These are phyloP conservation scores for Rosellinia necatrix DNA, from an alignment of 2,329 filamentous ascomycete genomes.

Conservation along the genomic window DNA sequence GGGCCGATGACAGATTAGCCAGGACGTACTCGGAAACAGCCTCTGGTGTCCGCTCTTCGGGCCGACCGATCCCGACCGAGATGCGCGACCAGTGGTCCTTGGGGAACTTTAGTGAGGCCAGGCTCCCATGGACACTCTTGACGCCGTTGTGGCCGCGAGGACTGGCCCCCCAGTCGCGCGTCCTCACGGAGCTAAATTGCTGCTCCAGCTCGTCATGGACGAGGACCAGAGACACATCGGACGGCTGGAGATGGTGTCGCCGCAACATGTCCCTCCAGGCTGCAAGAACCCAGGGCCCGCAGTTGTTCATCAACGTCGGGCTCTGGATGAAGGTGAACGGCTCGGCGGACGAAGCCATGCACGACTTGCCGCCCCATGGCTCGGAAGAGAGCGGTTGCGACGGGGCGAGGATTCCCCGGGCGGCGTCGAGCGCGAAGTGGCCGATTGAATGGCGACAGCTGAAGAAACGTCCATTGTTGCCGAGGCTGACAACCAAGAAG, in stretches of 20 bases:
- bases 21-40: constrained; percentile 81
- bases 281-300: constrained; percentile 70
- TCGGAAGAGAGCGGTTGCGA: constrained; percentile 56
- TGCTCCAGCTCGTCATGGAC: constrained; percentile 89
- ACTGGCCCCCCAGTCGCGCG: constrained; percentile 67
- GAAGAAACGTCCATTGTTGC: constrained; percentile 78
- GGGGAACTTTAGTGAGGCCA: constrained; percentile 50
- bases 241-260: constrained; percentile 38
- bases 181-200: constrained; percentile 67
- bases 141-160: constrained; percentile 76
- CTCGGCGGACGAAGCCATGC: constrained; percentile 51
- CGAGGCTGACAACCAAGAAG: constrained; percentile 83
- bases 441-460: constrained; percentile 86
- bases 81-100: constrained; percentile 61
- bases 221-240: constrained; percentile 65
- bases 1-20: constrained; percentile 61
- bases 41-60: constrained; percentile 66
- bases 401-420: constrained; percentile 55
- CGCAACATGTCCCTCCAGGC: constrained; percentile 65
- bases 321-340: constrained; percentile 75
- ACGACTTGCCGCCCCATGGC: constrained; percentile 55
- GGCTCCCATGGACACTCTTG: constrained; percentile 63
- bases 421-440: constrained; percentile 71
- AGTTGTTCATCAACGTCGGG: constrained; percentile 81
- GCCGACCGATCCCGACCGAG: constrained; percentile 86